Evolutionary conservation across 306 rosid genomes (phyloP).

Genomic region (Cicer yamashitae): DNA sequence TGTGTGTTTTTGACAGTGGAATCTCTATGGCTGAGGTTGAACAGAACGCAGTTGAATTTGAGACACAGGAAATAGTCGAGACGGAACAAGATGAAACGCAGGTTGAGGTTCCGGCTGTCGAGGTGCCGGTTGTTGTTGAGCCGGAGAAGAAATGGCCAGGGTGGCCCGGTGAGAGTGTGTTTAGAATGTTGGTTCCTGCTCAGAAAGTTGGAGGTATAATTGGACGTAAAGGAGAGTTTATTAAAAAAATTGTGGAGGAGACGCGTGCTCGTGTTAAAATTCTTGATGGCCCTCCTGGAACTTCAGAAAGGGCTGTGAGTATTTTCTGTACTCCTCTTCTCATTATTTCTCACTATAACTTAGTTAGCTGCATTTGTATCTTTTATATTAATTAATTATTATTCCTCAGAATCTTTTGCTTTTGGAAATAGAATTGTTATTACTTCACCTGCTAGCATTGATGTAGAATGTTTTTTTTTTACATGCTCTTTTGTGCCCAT

Average conservation of each 20-base stretch:
- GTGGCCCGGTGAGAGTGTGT: conserved; percentile 99
- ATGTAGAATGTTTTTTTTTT: conserved; percentile 25
- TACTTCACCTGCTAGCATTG: conserved; percentile 35
- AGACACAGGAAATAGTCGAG: conserved; percentile 43
- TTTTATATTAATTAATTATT: too few species aligned
- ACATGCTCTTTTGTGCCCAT: background rate
- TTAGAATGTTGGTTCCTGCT: conserved; percentile 94
- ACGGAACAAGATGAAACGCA: conserved; percentile 45
- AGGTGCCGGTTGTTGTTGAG: conserved; percentile 50
- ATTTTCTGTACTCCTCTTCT: conserved; percentile 31
- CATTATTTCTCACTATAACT: background rate
- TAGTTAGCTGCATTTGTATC: background rate
- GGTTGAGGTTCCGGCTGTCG: conserved; percentile 53
- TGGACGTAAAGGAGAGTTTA: conserved; percentile 97
- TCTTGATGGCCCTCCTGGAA: conserved; percentile 98
- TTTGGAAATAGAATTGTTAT: background rate
- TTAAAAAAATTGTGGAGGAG: conserved; percentile 91
- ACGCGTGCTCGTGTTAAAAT: conserved; percentile 93
- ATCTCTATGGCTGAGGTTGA: conserved; percentile 73
- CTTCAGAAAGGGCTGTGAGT: conserved; percentile 97
- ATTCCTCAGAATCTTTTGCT: background rate
- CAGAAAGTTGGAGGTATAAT: conserved; percentile 97
- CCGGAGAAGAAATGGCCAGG: conserved; percentile 98
- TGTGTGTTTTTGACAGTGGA: conserved; percentile 32
- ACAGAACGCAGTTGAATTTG: conserved; percentile 47